A percentile compares a stretch with the other conserved stretches of the same genome.
Conservation (phyloP, 179 eudicot genomes). For the Patellifolia procumbens region DNA sequence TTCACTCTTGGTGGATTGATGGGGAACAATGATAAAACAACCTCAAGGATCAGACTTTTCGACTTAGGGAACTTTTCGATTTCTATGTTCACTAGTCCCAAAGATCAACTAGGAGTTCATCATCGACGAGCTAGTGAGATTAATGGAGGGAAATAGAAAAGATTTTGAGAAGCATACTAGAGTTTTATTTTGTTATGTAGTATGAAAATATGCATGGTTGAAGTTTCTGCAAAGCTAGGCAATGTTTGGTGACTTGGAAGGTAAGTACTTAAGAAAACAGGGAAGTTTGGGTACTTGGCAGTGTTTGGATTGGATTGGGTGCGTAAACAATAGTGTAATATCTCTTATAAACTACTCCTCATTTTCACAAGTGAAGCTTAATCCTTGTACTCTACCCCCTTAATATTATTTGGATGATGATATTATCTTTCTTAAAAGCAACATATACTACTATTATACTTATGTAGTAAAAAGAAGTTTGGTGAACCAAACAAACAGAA, state of each 20-base stretch:
- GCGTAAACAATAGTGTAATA: neutral
- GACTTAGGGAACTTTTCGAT: too few species aligned
- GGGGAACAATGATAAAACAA: too few species aligned
- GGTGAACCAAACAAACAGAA: slow-evolving; percentile 12
- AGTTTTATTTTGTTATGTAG: slow-evolving; percentile 10
- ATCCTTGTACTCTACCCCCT: slow-evolving; percentile 19
- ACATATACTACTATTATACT: too few species aligned
- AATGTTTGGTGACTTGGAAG: slow-evolving; percentile 19
- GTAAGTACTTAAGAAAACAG: neutral
- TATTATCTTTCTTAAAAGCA: slow-evolving; percentile 13
- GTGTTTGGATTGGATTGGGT: neutral
- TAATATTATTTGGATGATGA: neutral
- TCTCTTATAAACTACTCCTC: slow-evolving; percentile 19
- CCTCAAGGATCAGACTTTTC: too few species aligned
- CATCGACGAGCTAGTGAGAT: neutral
- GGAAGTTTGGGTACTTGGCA: slow-evolving; percentile 9
- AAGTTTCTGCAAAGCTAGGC: slow-evolving; percentile 18
- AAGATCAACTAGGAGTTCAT: neutral
- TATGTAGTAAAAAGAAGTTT: neutral
- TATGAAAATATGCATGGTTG: neutral
- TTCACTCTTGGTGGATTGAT: neutral
- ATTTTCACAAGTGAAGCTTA: neutral
- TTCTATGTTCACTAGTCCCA: neutral
- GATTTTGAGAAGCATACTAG: slow-evolving; percentile 1
- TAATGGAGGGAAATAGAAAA: neutral